Base-by-base conservation (phyloP, 1,139 yeast species). In the Taphrina flavorubra region DNA sequence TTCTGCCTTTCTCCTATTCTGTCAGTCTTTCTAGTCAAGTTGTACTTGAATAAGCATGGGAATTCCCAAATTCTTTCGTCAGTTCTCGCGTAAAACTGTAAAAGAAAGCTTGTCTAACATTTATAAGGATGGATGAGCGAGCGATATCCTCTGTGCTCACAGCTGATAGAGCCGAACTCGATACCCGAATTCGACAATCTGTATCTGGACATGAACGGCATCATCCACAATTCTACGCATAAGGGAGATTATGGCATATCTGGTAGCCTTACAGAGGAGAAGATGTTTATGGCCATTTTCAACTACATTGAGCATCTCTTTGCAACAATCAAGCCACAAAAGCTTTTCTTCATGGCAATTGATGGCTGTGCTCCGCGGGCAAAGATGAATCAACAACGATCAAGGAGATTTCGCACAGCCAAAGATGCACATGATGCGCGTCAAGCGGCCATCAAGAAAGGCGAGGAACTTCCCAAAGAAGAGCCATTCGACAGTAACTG, bases 301-400 rank as follows among this genome's bases (percentile, higher is more conserved):
- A 89, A 90, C 64, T 95, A 95, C 76, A 92, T 94, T 72, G 99
- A 95, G 77, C 98, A 94, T 79, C 81, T 95, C 72, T 94, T 95
- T 76, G 88, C 87, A 72, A 86, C 91, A 49, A 92, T 94, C 74
- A 87, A 87, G 76, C 99, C 99, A 6, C 84, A 89, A 74, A 85
- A 91, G 77, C 86, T 90, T 42, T 90, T 95, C 74, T 92, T 89
- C 78, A 92, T 95, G 96, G 98, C 99, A 0, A 96, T 95, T 65
- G 99, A 95, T 81, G 99, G 99, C 14, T 99, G 95, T 63, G 99
- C 99, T 0, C 99, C 99, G 31, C 83, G 99, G 76, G 99, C 99
- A 57, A 94, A 94, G 79, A 92, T 95, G 98, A 95, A 95, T 79
- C 99, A 94, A 78, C 99, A 94, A 79, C 85, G 99, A 74, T 87